phyloP scores from a whole-genome alignment of 768 basidiomycete species.

The Leucogyrophana mollusca region DNA sequence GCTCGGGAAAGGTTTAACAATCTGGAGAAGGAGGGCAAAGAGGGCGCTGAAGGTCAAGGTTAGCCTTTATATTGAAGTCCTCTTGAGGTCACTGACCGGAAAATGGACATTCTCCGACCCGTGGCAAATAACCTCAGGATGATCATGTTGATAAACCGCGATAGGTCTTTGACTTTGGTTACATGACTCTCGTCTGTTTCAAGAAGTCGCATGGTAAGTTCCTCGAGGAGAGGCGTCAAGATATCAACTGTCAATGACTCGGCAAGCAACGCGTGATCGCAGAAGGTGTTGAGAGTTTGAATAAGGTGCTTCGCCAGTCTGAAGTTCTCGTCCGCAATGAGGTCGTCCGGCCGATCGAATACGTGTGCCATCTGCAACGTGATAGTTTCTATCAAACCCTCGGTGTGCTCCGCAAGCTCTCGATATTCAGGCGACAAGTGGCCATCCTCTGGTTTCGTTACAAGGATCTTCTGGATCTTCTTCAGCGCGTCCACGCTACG shows the following conservation, averaged over 20 bases:
- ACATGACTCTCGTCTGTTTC: slow-evolving; percentile 89
- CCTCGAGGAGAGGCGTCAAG: slow-evolving; percentile 83
- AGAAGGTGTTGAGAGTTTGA: slow-evolving; percentile 93
- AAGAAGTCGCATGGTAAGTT: slow-evolving; percentile 85
- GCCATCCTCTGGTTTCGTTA: slow-evolving; percentile 71
- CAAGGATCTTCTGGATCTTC: slow-evolving; percentile 84
- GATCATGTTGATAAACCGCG: slow-evolving; percentile 98
- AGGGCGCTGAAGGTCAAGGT: slow-evolving; percentile 39
- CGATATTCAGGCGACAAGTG: slow-evolving; percentile 68
- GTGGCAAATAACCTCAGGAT: slow-evolving; percentile 92
- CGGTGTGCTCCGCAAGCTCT: slow-evolving; percentile 75
- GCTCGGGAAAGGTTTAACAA: slow-evolving; percentile 79
- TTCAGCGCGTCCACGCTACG: slow-evolving; percentile 93
- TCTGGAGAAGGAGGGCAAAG: slow-evolving; percentile 78
- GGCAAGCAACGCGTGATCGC: slow-evolving; percentile 85
- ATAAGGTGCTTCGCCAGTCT: slow-evolving; percentile 96
- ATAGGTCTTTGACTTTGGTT: slow-evolving; percentile 87
- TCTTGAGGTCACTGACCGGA: slow-evolving; percentile 56
- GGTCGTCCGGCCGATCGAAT: slow-evolving; percentile 78
- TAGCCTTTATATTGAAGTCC: slow-evolving; percentile 6
- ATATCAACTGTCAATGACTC: slow-evolving; percentile 85
- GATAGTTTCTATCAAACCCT: slow-evolving; percentile 87
- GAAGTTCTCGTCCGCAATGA: slow-evolving; percentile 78
- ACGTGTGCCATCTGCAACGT: slow-evolving; percentile 89
- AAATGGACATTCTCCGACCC: slow-evolving; percentile 85